phyloP scores from a whole-genome alignment of 2,329 filamentous ascomycete species.

The Ophiostoma ips region DNA sequence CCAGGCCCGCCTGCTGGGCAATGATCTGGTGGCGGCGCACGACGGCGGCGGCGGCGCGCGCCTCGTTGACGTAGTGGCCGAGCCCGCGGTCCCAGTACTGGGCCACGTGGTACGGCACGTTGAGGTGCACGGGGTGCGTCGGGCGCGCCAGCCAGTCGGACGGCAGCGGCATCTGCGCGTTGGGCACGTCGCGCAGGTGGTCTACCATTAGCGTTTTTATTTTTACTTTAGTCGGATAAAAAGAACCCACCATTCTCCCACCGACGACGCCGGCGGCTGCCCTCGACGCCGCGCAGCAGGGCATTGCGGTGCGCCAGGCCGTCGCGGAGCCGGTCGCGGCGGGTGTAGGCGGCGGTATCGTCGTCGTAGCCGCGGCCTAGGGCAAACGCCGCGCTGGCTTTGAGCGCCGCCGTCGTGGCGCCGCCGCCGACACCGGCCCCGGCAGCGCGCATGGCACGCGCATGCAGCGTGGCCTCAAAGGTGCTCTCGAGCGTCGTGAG shows the following conservation, averaged over 20 bases:
- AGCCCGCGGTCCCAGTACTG: constrained; percentile 62
- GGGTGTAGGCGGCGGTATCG: constrained; percentile 12
- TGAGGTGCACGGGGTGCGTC: constrained; percentile 60
- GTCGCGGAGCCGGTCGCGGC: constrained; percentile 31
- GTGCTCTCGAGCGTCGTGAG: constrained; percentile 1
- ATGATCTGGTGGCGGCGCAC: constrained; percentile 29
- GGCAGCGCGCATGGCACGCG: background rate
- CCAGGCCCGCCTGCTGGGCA: constrained; percentile 24
- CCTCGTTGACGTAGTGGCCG: constrained; percentile 36
- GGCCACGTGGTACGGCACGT: constrained; percentile 75
- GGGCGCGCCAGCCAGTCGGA: constrained; percentile 73
- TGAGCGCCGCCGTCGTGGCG: background rate
- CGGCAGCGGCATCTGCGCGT: constrained; percentile 67
- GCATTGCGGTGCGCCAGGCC: constrained; percentile 52
- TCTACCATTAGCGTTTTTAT: too few relatives aligned
- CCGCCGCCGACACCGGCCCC: constrained; percentile 12
- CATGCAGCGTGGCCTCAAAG: background rate
- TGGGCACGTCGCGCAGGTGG: constrained; percentile 72
- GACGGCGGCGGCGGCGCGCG: constrained; percentile 26
- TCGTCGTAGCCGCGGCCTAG: constrained; percentile 10
- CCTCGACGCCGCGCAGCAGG: constrained; percentile 79
- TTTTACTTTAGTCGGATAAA: too few relatives aligned
- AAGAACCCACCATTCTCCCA: constrained; percentile 84
- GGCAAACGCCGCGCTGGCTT: constrained; percentile 11
- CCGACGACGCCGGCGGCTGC: constrained; percentile 67